Evolutionary conservation across 768 basidiomycete genomes (phyloP), one percentile per base, ranked within the genome.

Genomic region (Postia placenta): DNA sequence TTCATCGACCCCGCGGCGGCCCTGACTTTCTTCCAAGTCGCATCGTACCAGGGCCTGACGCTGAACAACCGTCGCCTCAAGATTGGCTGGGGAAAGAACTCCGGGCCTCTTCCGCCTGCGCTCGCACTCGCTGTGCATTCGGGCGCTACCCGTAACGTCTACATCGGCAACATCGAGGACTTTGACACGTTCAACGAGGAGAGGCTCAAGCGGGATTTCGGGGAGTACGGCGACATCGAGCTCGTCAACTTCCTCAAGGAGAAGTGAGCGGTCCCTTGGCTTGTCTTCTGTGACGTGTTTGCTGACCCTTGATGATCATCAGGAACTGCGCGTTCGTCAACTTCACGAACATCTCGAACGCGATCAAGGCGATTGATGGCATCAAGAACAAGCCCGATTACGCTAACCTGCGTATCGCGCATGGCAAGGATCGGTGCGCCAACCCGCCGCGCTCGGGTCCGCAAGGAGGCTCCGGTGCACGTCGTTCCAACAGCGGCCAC

Each of bases 81-180:
- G 74, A 83, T 97, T 57, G 94, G 95, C 41, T 99, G 95, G 96
- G 95, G 95, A 50, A 98, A 95, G 78, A 89, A 89, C 61, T 85
- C 91, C 14, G 93, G 92, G 4, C 86, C 92, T 15, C 74, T 95
- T 14, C 79, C 85, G 15, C 87, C 93, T 14, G 79, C 83, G 2
- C 75, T 96, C 33, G 87, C 91, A 24, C 75, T 94, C 53, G 89
- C 92, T 0, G 89, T 99, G 2, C 90, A 94, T 64, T 78, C 83
- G 0, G 96, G 96, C 17, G 92, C 95, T 1, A 96, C 92, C 12
- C 78, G 96, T 50, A 99, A 98, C 63, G 94, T 99, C 43, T 99
- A 97, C 67, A 81, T 97, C 42, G 94, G 94, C 5, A 90, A 87
- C 60, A 84, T 99, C 38, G 91, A 94, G 60, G 95, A 99, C 72